These are phyloP conservation scores for Dalbergia cultrata DNA, from an alignment of 306 rosid species.

Conservation along the genomic window DNA sequence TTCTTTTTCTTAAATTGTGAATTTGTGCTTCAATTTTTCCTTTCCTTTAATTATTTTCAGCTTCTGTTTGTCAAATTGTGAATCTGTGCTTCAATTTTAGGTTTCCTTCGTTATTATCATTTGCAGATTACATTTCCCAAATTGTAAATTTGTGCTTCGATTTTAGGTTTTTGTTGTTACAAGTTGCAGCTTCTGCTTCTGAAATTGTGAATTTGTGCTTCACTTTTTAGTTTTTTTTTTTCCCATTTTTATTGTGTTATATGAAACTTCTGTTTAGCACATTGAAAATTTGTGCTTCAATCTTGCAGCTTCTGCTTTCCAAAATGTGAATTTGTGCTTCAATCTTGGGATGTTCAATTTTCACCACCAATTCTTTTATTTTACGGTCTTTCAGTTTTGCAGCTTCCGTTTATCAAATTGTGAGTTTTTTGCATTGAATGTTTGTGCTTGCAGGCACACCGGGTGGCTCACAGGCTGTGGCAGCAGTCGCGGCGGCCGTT, in stretches of 20 bases:
- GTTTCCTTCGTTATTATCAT: not conserved
- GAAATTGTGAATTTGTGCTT: not conserved
- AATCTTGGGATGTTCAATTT: not conserved
- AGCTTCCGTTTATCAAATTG: not conserved
- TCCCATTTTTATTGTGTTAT: too few relatives aligned
- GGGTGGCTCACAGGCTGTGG: slow-evolving; percentile 88
- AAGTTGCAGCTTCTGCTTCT: too few relatives aligned
- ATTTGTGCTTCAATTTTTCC: not conserved
- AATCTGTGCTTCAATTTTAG: not conserved
- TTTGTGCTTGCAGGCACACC: slow-evolving; percentile 69
- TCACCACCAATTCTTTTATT: not conserved
- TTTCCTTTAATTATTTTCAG: not conserved
- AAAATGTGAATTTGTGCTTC: not conserved
- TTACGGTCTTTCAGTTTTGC: not conserved
- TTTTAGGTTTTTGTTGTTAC: too few relatives aligned
- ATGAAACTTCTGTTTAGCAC: not conserved
- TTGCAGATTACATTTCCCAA: too few relatives aligned
- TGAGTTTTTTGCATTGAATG: not conserved
- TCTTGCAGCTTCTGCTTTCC: not conserved
- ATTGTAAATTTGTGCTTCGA: too few relatives aligned
- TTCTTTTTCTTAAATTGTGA: not conserved
- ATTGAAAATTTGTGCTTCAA: not conserved
- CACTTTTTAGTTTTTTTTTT: not conserved
- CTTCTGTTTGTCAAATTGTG: not conserved
- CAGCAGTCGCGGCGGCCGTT: slow-evolving; percentile 76